Evolutionary conservation across 768 basidiomycete genomes (phyloP), one percentile per base, ranked within the genome.

Genomic region (Pisolithus orientalis): DNA sequence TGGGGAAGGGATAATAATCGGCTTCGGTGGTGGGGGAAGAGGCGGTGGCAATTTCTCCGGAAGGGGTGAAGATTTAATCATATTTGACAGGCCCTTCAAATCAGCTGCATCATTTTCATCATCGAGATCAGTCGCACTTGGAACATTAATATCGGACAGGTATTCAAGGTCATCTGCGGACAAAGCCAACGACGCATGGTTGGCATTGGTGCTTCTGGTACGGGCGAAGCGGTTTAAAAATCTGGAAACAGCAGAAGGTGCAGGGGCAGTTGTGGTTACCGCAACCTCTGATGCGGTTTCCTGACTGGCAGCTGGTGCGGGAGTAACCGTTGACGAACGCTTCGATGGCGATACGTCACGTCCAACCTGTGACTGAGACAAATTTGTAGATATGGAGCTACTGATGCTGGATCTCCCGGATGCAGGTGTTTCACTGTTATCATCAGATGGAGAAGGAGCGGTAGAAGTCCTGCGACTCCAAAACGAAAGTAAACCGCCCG

Each of bases 131-230:
- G 58, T 63, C 10, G 74, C 75, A 56, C 76, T 78, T 4, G 85
- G 84, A 9, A 80, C 85, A 51, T 21, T 21, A 2, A 72, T 74
- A 63, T 84, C 87, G 32, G 80, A 80, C 17, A 95, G 74, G 62
- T 87, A 94, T 57, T 90, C 85, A 28, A 95, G 74, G 64, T 95
- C 93, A 53, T 89, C 83, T 1, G 80, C 73, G 14, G 89, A 89
- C 16, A 94, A 75, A 11, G 89, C 79, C 32, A 94, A 65, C 29
- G 86, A 82, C 47, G 75, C 76, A 44, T 73, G 73, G 31, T 70
- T 68, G 45, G 71, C 52, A 27, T 62, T 55, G 4, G 68, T 54
- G 17, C 72, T 57, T 44, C 70, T 74, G 27, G 68, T 67, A 21
- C 82, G 78, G 7, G 82, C 83, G 65, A 94, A 88, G 45, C 89